These are phyloP conservation scores for Melastoma malabathricum DNA, from an alignment of 345 rosid species.

Conservation along the genomic window DNA sequence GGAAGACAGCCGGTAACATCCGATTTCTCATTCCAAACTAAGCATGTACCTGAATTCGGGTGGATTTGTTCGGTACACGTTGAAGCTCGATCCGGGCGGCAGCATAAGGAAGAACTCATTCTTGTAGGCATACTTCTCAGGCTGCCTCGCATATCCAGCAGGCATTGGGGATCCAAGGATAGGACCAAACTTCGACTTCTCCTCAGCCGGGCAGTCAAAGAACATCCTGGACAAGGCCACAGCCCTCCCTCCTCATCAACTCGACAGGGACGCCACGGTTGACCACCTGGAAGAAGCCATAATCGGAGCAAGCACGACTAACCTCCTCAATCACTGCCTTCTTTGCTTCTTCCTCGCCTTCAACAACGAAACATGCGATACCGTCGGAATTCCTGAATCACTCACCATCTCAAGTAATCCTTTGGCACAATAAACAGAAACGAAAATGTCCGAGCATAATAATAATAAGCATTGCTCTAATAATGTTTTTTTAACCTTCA, in stretches of 20 bases:
- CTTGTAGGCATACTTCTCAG: constrained; percentile 24
- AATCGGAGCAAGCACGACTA: constrained; percentile 22
- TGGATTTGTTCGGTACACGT: constrained; percentile 30
- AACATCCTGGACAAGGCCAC: constrained; percentile 27
- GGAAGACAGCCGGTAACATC: too few relatives aligned
- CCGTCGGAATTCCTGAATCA: constrained; percentile 19
- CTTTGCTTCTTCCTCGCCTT: constrained; percentile 18
- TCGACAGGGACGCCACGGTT: constrained; percentile 31
- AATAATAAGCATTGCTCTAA: too few relatives aligned
- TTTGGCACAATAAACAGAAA: too few relatives aligned
- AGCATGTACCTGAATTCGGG: constrained; percentile 22
- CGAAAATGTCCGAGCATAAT: too few relatives aligned
- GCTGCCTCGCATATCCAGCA: constrained; percentile 30
- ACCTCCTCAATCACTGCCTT: constrained; percentile 23
- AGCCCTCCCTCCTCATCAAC: constrained; percentile 20
- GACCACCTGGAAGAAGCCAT: constrained; percentile 40
- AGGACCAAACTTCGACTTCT: constrained; percentile 20
- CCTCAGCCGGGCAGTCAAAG: constrained; percentile 22
- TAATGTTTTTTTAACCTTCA: too few relatives aligned
- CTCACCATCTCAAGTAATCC: too few relatives aligned
- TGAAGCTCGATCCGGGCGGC: constrained; percentile 29
- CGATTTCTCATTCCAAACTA: not conserved
- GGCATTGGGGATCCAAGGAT: constrained; percentile 23
- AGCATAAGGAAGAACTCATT: constrained; percentile 28
- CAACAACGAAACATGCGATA: constrained; percentile 27